Conservation (phyloP, 2,329 filamentous ascomycete species). For the Aureobasidium mangrovei region DNA sequence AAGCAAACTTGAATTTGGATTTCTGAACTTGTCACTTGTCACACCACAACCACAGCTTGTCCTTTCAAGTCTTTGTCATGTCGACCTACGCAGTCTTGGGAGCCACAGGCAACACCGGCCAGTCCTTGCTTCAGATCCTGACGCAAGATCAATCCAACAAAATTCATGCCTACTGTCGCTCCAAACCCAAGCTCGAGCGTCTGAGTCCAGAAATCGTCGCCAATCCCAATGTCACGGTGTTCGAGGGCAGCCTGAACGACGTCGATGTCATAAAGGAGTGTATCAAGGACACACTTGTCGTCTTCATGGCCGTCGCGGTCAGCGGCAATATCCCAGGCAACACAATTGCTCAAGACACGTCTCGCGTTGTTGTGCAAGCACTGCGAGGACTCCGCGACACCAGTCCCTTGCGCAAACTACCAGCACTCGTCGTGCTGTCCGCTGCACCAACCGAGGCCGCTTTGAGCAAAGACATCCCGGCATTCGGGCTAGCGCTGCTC, state of each 20-base stretch:
- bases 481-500: slow-evolving; percentile 25
- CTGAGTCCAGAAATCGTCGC: slow-evolving; percentile 26
- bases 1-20: neutral
- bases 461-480: slow-evolving; percentile 27
- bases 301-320: slow-evolving; percentile 35
- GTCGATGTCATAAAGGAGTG: slow-evolving; percentile 30
- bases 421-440: slow-evolving; percentile 35
- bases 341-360: slow-evolving; percentile 30
- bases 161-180: slow-evolving; percentile 39
- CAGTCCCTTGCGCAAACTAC: slow-evolving; percentile 18
- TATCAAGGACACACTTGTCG: slow-evolving; percentile 27
- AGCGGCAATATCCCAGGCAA: slow-evolving; percentile 39
- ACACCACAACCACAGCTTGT: neutral
- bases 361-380: slow-evolving; percentile 29
- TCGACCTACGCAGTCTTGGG: slow-evolving; percentile 16
- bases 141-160: slow-evolving; percentile 23
- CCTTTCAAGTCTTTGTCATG: neutral
- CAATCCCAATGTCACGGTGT: slow-evolving; percentile 32
- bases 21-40: neutral
- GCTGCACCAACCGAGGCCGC: slow-evolving; percentile 35
- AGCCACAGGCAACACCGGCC: slow-evolving; percentile 33
- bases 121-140: slow-evolving; percentile 33
- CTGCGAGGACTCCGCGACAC: slow-evolving; percentile 23
- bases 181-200: slow-evolving; percentile 30
- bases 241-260: slow-evolving; percentile 36